Conservation (phyloP, 495 filamentous ascomycete genomes). For the Endocarpon pusillum region DNA sequence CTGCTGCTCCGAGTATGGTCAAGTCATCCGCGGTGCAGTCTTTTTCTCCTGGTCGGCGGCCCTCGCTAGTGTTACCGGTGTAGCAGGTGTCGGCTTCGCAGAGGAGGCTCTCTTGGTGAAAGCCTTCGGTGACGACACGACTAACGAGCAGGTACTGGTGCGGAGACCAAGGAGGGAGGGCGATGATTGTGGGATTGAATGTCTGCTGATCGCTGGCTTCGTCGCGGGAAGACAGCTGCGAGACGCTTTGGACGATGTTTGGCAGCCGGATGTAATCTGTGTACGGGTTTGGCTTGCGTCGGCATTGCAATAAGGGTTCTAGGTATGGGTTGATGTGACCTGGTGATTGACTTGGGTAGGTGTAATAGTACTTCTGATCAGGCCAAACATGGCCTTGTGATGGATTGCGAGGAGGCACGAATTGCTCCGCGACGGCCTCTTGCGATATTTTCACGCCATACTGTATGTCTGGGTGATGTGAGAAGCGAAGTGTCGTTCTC, state of each 20-base stretch:
- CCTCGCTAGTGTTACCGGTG: slow-evolving; percentile 3
- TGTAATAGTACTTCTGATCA: too few relatives aligned
- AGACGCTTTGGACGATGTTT: slow-evolving; percentile 19
- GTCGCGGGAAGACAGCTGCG: slow-evolving; percentile 12
- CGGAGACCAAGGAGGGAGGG: slow-evolving; percentile 21
- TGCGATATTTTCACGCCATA: too few relatives aligned
- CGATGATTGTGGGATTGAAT: slow-evolving; percentile 24
- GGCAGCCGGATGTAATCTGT: slow-evolving; percentile 18
- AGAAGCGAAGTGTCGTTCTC: too few relatives aligned
- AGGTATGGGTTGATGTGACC: slow-evolving; percentile 14
- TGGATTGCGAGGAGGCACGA: too few relatives aligned
- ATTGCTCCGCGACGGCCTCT: too few relatives aligned
- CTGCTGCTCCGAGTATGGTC: slow-evolving; percentile 12
- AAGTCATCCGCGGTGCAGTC: slow-evolving; percentile 18
- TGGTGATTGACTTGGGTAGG: too few relatives aligned
- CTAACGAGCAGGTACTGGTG: slow-evolving; percentile 23
- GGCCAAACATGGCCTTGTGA: too few relatives aligned
- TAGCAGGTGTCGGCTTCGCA: slow-evolving; percentile 25
- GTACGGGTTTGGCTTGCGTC: slow-evolving; percentile 12
- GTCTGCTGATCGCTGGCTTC: slow-evolving; percentile 9
- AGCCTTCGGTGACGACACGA: slow-evolving; percentile 19
- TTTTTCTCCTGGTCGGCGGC: slow-evolving; percentile 11
- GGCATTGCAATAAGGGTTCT: slow-evolving; percentile 14
- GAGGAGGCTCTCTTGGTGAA: slow-evolving; percentile 21
- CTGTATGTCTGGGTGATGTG: too few relatives aligned